A percentile compares a stretch with the other conserved stretches of the same genome.
These are phyloP conservation scores for Fusarium verticillioides DNA, from an alignment of 2,329 filamentous ascomycete genomes.

Conservation along the genomic window DNA sequence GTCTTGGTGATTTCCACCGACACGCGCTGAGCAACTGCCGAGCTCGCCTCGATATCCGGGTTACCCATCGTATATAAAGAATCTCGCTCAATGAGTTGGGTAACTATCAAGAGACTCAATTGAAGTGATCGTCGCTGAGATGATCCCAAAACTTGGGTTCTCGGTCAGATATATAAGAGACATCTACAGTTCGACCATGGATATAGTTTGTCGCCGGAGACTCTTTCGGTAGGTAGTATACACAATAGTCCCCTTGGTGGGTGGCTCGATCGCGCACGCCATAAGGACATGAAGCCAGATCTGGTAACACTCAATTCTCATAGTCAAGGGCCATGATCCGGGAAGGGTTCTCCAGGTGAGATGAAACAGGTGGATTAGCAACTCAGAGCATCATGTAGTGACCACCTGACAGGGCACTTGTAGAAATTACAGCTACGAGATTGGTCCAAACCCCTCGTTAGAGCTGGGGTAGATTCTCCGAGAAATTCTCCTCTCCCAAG, in stretches of 20 bases:
- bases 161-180: conserved; percentile 38
- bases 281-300: conserved; percentile 39
- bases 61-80: conserved; percentile 34
- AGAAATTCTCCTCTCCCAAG: conserved; percentile 45
- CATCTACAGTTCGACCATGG: conserved; percentile 19
- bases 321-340: conserved; percentile 7
- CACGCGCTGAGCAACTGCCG: conserved; percentile 38
- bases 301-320: conserved; percentile 14
- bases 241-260: conserved; percentile 2
- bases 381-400: background rate
- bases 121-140: conserved; percentile 9
- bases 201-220: background rate
- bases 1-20: conserved; percentile 43
- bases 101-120: background rate
- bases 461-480: conserved; percentile 41
- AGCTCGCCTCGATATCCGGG: conserved; percentile 46
- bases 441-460: conserved; percentile 11
- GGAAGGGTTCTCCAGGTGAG: background rate
- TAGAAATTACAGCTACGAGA: conserved; percentile 1
- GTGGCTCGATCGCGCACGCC: conserved; percentile 43
- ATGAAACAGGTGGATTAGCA: background rate
- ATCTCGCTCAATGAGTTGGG: background rate
- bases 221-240: background rate
- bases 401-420: conserved; percentile 4
- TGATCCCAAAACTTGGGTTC: conserved; percentile 13